A percentile compares a stretch with the other conserved stretches of the same genome.
Evolutionary conservation across 768 basidiomycete genomes (phyloP).

Genomic region (Crucibulum laeve): DNA sequence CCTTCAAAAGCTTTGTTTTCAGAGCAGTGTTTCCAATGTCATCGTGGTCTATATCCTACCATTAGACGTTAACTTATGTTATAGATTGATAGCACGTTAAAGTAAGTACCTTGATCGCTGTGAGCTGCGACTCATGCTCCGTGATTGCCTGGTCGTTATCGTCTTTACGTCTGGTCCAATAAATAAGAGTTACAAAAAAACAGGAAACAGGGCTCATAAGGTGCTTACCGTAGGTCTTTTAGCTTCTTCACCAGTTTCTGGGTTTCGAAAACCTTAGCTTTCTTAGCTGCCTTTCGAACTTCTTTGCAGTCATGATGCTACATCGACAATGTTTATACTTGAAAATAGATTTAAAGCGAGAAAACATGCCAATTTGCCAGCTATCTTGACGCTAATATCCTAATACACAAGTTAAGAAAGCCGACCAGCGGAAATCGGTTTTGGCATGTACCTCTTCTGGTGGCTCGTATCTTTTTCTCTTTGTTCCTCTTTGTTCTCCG

Average conservation of each 20-base stretch:
- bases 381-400: constrained; percentile 37
- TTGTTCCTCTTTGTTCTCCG: constrained; percentile 18
- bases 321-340: constrained; percentile 6
- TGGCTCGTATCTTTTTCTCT: constrained; percentile 39
- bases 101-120: constrained; percentile 55
- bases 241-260: constrained; percentile 82
- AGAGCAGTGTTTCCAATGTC: constrained; percentile 63
- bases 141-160: constrained; percentile 31
- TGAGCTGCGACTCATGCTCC: constrained; percentile 58
- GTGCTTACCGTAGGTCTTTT: constrained; percentile 57
- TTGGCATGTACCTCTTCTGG: constrained; percentile 24
- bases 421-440: background rate
- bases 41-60: constrained; percentile 55
- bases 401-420: constrained; percentile 16
- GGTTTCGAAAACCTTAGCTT: constrained; percentile 74
- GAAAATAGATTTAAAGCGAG: background rate
- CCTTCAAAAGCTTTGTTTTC: constrained; percentile 69
- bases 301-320: constrained; percentile 78
- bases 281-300: constrained; percentile 73
- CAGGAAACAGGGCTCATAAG: background rate
- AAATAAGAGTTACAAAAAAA: constrained; percentile 1
- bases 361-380: constrained; percentile 52
- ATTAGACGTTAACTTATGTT: constrained; percentile 3
- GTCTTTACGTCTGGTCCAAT: constrained; percentile 29
- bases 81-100: constrained; percentile 2